Evolutionary conservation across 495 filamentous ascomycete genomes (phyloP), one percentile per base, ranked within the genome.

Genomic region (Aspergillus egyptiacus): DNA sequence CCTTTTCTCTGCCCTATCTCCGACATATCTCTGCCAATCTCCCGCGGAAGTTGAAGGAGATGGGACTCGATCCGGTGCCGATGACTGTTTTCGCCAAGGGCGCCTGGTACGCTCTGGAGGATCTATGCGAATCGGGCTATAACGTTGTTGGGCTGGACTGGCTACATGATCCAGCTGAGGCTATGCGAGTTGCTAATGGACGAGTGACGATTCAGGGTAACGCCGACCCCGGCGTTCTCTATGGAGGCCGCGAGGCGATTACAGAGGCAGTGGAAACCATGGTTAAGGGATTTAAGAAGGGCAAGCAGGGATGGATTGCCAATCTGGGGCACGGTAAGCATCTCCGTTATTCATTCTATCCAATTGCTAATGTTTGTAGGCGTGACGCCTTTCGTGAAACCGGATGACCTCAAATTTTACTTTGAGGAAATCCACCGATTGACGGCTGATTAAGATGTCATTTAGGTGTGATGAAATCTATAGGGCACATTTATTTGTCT

Each of bases 71-170:
- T 46, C 73, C 70, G 4, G 94, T 97, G 2, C 93, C 93, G 1
- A 96, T 98, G 93, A 93, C 88, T n/a, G 89, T 96, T 13, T 98
- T 98, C 65, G 89, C 93, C n/a, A 98, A 98, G 71, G 93, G 93
- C 3, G 91, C 93, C n/a, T 95, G 93, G 87, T 95, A 91, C 66
- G 90, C 89, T 3, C 72, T 98, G 24, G 89, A 96, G 53, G 82
- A 86, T 10, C 77, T 91, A 11, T 96, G 91, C 66, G 72, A 87
- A 56, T 81, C 89, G 17, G 90, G 89, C 10, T 98, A 97, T 69
- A 82, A 97, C 54, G 87, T 95, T 24, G 84, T 98, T 41, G 86
- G 94, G 19, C 73, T 98, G 47, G 93, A 98, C 65, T 98, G 93
- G 93, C 79, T 91, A 20, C 87, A 96, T 53, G 89, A 91, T 60